phyloP scores from a whole-genome alignment of 2,329 filamentous ascomycete genomes.

The Sporothrix euskadiensis region DNA sequence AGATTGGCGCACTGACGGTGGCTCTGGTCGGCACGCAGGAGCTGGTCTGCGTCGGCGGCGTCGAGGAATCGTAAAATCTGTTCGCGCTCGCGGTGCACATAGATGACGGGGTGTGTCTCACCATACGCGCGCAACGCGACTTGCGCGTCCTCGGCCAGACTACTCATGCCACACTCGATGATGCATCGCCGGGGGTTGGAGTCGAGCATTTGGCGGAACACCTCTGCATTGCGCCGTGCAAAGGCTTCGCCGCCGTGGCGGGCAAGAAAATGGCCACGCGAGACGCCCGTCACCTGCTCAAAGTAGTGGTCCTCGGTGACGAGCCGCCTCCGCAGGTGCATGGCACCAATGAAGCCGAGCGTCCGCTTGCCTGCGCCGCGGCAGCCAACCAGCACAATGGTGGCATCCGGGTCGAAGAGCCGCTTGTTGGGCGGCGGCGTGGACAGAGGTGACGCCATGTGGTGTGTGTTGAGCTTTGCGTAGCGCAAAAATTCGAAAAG shows the following conservation, averaged over 20 bases:
- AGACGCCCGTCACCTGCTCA: slow-evolving; percentile 62
- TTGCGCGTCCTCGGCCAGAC: slow-evolving; percentile 62
- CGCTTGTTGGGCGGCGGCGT: slow-evolving; percentile 42
- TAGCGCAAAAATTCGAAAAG: background rate
- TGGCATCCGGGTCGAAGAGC: slow-evolving; percentile 60
- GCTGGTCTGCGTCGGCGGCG: slow-evolving; percentile 54
- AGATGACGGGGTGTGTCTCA: slow-evolving; percentile 67
- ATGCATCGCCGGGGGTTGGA: slow-evolving; percentile 62
- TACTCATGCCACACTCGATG: slow-evolving; percentile 68
- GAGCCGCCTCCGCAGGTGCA: slow-evolving; percentile 64
- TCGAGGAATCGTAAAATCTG: slow-evolving; percentile 62
- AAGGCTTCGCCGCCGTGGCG: slow-evolving; percentile 63
- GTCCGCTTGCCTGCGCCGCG: slow-evolving; percentile 72
- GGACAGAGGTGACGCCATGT: slow-evolving; percentile 19
- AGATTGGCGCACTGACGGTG: slow-evolving; percentile 67
- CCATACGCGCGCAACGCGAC: slow-evolving; percentile 60
- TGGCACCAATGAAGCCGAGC: slow-evolving; percentile 70
- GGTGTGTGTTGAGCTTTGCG: background rate
- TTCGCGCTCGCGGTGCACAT: slow-evolving; percentile 65
- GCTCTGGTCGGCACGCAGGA: slow-evolving; percentile 56
- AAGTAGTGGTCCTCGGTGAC: slow-evolving; percentile 70
- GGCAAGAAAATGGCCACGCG: slow-evolving; percentile 60
- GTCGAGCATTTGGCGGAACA: slow-evolving; percentile 62
- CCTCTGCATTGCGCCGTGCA: slow-evolving; percentile 60
- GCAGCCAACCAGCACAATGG: slow-evolving; percentile 70